These are phyloP conservation scores for Luvunga scandens DNA, from an alignment of 345 rosid species.

Conservation along the genomic window DNA sequence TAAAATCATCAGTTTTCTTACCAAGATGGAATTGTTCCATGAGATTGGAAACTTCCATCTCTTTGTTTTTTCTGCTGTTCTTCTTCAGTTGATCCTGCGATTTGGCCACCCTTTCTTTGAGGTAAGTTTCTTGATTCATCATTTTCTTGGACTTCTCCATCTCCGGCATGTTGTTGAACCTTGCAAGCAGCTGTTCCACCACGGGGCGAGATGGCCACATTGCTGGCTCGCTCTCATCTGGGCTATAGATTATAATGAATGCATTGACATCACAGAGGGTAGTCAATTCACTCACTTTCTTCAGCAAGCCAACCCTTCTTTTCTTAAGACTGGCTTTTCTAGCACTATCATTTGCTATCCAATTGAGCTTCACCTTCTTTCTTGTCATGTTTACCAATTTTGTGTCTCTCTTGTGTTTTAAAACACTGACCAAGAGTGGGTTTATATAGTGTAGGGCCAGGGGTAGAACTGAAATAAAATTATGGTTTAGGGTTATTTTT, in stretches of 20 bases:
- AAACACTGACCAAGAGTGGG: background rate
- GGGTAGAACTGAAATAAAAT: background rate
- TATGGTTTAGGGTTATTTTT: background rate
- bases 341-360: slow-evolving; percentile 34
- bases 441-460: slow-evolving; percentile 4
- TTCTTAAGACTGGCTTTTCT: slow-evolving; percentile 49
- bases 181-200: slow-evolving; percentile 14
- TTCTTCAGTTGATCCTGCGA: slow-evolving; percentile 19
- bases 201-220: slow-evolving; percentile 32
- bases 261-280: slow-evolving; percentile 39
- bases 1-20: slow-evolving; percentile 4
- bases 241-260: slow-evolving; percentile 34
- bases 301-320: slow-evolving; percentile 38
- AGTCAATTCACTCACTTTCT: slow-evolving; percentile 46
- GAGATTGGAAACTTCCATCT: slow-evolving; percentile 12
- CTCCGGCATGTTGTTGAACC: slow-evolving; percentile 25
- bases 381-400: slow-evolving; percentile 36
- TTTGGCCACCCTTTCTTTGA: slow-evolving; percentile 25
- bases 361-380: slow-evolving; percentile 42
- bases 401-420: background rate
- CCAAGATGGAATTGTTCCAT: slow-evolving; percentile 23
- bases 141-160: slow-evolving; percentile 28
- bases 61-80: slow-evolving; percentile 16
- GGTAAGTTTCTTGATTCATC: slow-evolving; percentile 34
- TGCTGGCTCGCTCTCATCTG: slow-evolving; percentile 33